Percentiles rank a stretch among this genome's conserved stretches.
Conservation (phyloP, 495 filamentous ascomycete species). For the Tuber umbilicatum region DNA sequence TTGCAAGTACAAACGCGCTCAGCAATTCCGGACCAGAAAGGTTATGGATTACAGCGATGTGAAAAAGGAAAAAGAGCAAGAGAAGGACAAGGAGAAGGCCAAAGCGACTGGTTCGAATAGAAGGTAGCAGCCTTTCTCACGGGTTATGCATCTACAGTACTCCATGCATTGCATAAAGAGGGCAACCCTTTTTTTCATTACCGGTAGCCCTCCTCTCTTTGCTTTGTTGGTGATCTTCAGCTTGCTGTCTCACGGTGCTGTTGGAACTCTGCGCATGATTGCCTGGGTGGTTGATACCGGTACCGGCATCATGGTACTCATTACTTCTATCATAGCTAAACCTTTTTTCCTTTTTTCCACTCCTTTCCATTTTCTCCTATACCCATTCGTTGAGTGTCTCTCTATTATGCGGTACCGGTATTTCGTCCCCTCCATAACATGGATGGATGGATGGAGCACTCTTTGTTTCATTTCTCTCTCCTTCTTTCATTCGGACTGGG, state of each 20-base stretch:
- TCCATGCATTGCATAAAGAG: not conserved
- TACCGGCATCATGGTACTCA: not conserved
- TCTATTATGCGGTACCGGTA: not conserved
- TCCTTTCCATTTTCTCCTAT: not conserved
- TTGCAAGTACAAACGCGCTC: conserved; percentile 42
- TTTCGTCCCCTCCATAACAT: not conserved
- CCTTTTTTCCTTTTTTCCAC: not conserved
- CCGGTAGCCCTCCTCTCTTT: not conserved
- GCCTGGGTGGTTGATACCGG: not conserved
- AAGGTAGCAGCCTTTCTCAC: conserved; percentile 12
- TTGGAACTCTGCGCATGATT: conserved; percentile 1
- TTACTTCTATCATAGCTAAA: not conserved
- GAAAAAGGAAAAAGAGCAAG: conserved; percentile 27
- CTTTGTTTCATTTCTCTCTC: not conserved
- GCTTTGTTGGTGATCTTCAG: not conserved
- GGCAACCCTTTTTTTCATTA: not conserved
- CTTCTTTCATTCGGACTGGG: not conserved
- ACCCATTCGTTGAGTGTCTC: not conserved
- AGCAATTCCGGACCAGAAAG: conserved; percentile 39
- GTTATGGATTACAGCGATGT: conserved; percentile 41
- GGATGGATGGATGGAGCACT: not conserved
- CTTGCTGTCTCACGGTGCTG: not conserved
- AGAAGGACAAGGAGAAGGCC: conserved; percentile 4
- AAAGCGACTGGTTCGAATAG: conserved; percentile 21
- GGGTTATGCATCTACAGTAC: not conserved